phyloP scores from a whole-genome alignment of 352 stramenopile genomes.

The Phytophthora pistaciae region DNA sequence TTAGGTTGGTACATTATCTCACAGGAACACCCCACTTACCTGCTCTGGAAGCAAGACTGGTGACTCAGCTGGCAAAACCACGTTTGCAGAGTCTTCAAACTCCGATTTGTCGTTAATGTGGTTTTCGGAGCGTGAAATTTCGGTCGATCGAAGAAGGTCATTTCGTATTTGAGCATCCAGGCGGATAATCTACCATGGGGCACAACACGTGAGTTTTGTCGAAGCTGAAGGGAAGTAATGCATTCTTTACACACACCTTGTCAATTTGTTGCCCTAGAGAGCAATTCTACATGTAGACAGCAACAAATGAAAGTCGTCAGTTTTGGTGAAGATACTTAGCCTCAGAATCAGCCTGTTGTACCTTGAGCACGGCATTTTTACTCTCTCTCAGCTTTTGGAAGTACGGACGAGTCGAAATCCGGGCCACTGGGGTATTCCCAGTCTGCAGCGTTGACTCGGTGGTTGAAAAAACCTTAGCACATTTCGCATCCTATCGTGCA shows the following conservation, averaged over 20 bases:
- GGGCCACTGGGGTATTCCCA: background rate
- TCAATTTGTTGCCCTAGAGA: slow-evolving; percentile 45
- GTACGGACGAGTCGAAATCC: slow-evolving; percentile 16
- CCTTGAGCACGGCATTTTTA: slow-evolving; percentile 29
- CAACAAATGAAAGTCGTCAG: background rate
- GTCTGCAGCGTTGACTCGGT: slow-evolving; percentile 15
- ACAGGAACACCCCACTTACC: slow-evolving; percentile 1
- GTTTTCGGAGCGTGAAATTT: slow-evolving; percentile 1
- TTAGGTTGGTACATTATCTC: background rate
- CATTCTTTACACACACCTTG: slow-evolving; percentile 30
- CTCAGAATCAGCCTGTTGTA: background rate
- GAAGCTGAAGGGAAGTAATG: background rate
- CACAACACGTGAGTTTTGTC: background rate
- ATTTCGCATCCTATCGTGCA: slow-evolving; percentile 44
- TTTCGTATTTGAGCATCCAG: slow-evolving; percentile 49
- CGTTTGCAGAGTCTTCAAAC: background rate
- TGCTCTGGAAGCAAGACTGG: slow-evolving; percentile 29
- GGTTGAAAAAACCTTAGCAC: slow-evolving; percentile 41
- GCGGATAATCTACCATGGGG: slow-evolving; percentile 27
- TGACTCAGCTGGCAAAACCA: slow-evolving; percentile 14
- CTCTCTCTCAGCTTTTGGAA: slow-evolving; percentile 27
- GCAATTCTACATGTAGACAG: slow-evolving; percentile 29
- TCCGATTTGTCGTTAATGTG: background rate
- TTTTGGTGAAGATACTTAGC: background rate
- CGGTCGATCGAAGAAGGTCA: slow-evolving; percentile 45